These are phyloP conservation scores for Alternaria infectoria DNA, from an alignment of 2,329 filamentous ascomycete species.

Conservation along the genomic window DNA sequence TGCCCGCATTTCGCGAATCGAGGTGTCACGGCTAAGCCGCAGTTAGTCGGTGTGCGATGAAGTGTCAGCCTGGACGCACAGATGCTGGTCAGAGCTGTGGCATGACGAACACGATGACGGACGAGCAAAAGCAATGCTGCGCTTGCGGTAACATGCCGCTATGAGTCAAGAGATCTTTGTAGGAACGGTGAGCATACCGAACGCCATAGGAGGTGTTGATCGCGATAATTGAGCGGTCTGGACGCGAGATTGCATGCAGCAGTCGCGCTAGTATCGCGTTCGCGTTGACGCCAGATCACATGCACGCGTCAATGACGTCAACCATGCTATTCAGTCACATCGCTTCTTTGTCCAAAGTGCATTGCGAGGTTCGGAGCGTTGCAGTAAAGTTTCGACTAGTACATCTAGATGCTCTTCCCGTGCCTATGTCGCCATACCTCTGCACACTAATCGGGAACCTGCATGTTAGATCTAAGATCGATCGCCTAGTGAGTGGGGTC, in stretches of 20 bases:
- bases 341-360: background rate
- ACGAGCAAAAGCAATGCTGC: background rate
- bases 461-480: slow-evolving; percentile 12
- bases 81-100: background rate
- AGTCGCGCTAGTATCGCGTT: background rate
- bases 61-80: background rate
- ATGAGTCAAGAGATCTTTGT: background rate
- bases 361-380: background rate
- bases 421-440: background rate
- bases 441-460: background rate
- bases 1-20: background rate
- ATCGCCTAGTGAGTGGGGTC: background rate
- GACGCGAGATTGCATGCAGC: background rate
- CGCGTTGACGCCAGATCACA: slow-evolving; percentile 14
- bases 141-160: background rate
- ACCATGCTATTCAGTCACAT: background rate
- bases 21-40: background rate
- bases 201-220: background rate
- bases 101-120: background rate
- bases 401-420: background rate
- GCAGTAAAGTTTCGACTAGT: background rate
- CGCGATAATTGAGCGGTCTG: slow-evolving; percentile 4
- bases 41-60: background rate
- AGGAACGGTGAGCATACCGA: background rate
- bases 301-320: slow-evolving; percentile 11